A percentile compares a stretch with the other conserved stretches of the same genome.
Evolutionary conservation across 345 rosid species (phyloP).

Genomic region (Aurinia saxatilis): DNA sequence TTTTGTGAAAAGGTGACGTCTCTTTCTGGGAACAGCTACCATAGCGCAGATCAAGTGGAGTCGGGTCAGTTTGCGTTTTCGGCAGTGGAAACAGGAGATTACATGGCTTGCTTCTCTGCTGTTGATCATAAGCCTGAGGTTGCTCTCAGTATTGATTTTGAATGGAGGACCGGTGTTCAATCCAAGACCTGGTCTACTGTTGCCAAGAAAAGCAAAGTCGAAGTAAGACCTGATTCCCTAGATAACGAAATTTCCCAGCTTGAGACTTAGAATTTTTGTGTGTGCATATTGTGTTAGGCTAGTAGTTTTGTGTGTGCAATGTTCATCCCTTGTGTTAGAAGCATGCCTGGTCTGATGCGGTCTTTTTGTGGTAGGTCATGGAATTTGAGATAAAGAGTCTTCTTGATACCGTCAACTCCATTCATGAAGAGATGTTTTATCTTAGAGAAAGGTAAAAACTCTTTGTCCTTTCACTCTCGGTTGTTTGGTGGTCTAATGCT

Average conservation of each 20-base stretch:
- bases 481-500: background rate
- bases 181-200: slow-evolving; percentile 79
- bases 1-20: slow-evolving; percentile 58
- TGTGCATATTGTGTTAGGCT: background rate
- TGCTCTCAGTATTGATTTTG: slow-evolving; percentile 61
- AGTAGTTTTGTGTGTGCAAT: no score
- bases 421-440: slow-evolving; percentile 32
- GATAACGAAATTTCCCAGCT: background rate
- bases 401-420: slow-evolving; percentile 24
- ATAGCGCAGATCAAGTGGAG: slow-evolving; percentile 59
- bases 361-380: slow-evolving; percentile 19
- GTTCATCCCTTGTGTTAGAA: background rate
- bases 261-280: no score
- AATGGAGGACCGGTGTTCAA: slow-evolving; percentile 82
- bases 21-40: slow-evolving; percentile 53
- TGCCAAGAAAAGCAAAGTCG: slow-evolving; percentile 82
- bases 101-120: slow-evolving; percentile 75
- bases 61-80: slow-evolving; percentile 89
- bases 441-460: slow-evolving; percentile 28
- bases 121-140: slow-evolving; percentile 48
- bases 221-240: slow-evolving; percentile 38
- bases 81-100: slow-evolving; percentile 76
- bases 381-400: slow-evolving; percentile 29
- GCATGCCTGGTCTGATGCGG: background rate
- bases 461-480: background rate